phyloP scores from a whole-genome alignment of 306 rosid species.

The Glycyrrhiza uralensis region DNA sequence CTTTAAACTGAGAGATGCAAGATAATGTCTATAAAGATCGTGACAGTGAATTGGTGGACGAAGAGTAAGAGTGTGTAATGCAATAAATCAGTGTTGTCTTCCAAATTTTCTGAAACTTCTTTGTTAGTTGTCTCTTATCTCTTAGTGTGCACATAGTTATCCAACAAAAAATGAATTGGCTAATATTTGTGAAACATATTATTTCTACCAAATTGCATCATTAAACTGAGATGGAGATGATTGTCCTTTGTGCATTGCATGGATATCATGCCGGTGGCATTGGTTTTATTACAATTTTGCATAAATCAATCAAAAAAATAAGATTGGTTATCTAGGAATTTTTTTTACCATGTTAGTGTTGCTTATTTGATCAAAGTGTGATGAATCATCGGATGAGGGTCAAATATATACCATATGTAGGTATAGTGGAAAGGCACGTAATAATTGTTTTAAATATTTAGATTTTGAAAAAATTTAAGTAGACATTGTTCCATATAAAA shows the following conservation, averaged over 20 bases:
- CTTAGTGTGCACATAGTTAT: slow-evolving; percentile 39
- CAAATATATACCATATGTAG: no score
- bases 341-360: no score
- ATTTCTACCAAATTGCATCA: slow-evolving; percentile 2
- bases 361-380: no score
- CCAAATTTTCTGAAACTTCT: slow-evolving; percentile 22
- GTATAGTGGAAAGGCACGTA: no score
- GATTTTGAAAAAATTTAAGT: no score
- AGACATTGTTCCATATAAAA: no score
- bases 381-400: no score
- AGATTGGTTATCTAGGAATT: no score
- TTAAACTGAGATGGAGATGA: background rate
- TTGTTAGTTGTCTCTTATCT: slow-evolving; percentile 21
- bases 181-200: background rate
- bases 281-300: slow-evolving; percentile 1
- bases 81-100: slow-evolving; percentile 18
- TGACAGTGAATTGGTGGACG: slow-evolving; percentile 66
- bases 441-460: no score
- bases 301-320: background rate
- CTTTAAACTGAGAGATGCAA: no score
- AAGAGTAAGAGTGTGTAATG: slow-evolving; percentile 59
- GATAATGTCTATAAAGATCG: slow-evolving; percentile 69
- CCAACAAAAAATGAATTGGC: slow-evolving; percentile 48
- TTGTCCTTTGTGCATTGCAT: background rate
- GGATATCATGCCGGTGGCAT: background rate